Conservation (phyloP, 768 basidiomycete genomes). For the Cystofilobasidium macerans region DNA sequence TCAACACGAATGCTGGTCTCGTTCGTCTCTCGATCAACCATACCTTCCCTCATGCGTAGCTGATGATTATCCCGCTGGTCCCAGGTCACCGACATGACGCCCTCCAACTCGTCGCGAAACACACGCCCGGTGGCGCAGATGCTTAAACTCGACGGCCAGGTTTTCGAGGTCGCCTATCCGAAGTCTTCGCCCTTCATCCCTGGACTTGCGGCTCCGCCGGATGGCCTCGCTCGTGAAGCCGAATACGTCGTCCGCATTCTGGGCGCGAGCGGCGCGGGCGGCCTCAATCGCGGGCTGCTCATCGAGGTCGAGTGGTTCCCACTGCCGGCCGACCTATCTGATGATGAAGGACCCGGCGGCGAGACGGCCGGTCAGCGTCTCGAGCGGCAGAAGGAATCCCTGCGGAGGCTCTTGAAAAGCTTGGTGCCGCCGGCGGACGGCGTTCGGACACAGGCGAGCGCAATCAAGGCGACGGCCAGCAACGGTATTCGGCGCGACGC, state of each 20-base stretch:
- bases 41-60: background rate
- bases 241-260: background rate
- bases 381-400: too few relatives aligned
- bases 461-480: too few relatives aligned
- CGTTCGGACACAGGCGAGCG: too few relatives aligned
- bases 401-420: too few relatives aligned
- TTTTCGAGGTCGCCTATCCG: background rate
- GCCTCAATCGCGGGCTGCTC: background rate
- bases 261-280: background rate
- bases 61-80: background rate
- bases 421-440: too few relatives aligned
- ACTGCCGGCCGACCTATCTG: too few relatives aligned
- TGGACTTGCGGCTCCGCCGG: background rate
- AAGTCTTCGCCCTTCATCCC: background rate
- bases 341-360: too few relatives aligned
- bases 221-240: background rate
- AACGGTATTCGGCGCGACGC: too few relatives aligned
- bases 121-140: conserved; percentile 1
- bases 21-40: background rate
- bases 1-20: background rate
- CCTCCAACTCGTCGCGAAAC: conserved; percentile 6
- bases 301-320: conserved; percentile 4
- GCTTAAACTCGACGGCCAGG: conserved; percentile 6
- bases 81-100: conserved; percentile 6
- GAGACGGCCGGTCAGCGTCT: too few relatives aligned